Base-by-base conservation (phyloP, 2,329 filamentous ascomycete genomes). In the Apiospora kogelbergensis region DNA sequence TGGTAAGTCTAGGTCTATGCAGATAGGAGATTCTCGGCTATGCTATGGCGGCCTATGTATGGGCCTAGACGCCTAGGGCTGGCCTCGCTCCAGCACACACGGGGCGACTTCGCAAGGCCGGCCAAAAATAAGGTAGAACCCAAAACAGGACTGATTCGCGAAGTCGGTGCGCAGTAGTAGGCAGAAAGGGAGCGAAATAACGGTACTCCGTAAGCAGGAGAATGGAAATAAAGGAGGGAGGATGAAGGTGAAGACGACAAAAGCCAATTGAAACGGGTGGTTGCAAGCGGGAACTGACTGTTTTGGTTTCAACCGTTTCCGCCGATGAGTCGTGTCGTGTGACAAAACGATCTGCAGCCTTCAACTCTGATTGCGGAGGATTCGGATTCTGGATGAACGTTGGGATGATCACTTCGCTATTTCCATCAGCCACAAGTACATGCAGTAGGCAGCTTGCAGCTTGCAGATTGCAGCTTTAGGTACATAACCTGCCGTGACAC, bases 301-400 rank as follows among this genome's bases (percentile, higher is more conserved):
- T 37, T 37, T 60, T 37, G 53, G 53, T 60, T 60, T 60, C 53
- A 60, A 60, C 53, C 26, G 48, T 57, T 57, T 57, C 48, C 48
- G 48, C 48, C 20, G 53, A 33, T 37, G 53, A 60, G 53, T 60
- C 53, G 53, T 60, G 53, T 60, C 53, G 53, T 60, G 53, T 60
- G 53, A 60, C 53, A 60, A 37, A 37, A 60, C 17, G 53, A 60
- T 60, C 53, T 60, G 53, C 53, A 60, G 53, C 53, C 26, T 60
- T 60, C 53, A 60, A 60, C 53, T 60, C 30, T 37, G 53, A 60
- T 60, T 37, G 26, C 22, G 53, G 53, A 60, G 53, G 53, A 37
- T 60, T n/a, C 53, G 53, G 53, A 11, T 60, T 60, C 30, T 60
- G 30, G 53, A 60, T 22, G 53, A 60, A 60, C 53, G n/a, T 13